Percentiles rank a stretch among this genome's conserved stretches.
Conservation (phyloP, 805 yeast species). For the Saccharomyces kudriavzevii region DNA sequence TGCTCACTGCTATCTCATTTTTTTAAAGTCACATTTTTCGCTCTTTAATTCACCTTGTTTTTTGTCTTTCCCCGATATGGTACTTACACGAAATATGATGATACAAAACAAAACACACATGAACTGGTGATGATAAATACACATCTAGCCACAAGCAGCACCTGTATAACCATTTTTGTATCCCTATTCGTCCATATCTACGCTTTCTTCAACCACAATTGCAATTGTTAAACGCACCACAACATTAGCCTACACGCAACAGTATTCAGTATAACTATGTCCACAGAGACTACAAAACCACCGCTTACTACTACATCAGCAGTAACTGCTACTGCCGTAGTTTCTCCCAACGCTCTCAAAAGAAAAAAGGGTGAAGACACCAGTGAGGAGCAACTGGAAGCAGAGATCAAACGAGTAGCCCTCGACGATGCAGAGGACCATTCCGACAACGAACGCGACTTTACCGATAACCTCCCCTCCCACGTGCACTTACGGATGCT, state of each 20-base stretch:
- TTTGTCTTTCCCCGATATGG: background rate
- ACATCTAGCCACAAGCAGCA: background rate
- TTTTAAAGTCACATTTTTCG: background rate
- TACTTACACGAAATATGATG: background rate
- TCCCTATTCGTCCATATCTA: background rate
- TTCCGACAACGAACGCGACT: constrained; percentile 7
- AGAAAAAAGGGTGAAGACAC: constrained; percentile 58
- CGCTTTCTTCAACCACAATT: background rate
- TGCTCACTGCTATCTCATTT: background rate
- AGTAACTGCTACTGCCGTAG: background rate
- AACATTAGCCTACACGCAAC: background rate
- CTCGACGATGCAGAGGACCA: constrained; percentile 42
- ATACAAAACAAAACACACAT: background rate
- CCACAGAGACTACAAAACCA: background rate
- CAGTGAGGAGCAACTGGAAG: constrained; percentile 35
- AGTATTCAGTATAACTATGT: background rate
- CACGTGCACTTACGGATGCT: constrained; percentile 65
- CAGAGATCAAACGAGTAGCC: constrained; percentile 59
- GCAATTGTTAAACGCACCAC: background rate
- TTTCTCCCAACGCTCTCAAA: constrained; percentile 37
- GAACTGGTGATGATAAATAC: background rate
- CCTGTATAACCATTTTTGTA: background rate
- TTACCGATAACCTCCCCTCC: constrained; percentile 18
- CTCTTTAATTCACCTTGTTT: background rate
- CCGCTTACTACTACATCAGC: background rate